phyloP scores from a whole-genome alignment of 2,329 filamentous ascomycete genomes.

The Colletotrichum ledebouriae region DNA sequence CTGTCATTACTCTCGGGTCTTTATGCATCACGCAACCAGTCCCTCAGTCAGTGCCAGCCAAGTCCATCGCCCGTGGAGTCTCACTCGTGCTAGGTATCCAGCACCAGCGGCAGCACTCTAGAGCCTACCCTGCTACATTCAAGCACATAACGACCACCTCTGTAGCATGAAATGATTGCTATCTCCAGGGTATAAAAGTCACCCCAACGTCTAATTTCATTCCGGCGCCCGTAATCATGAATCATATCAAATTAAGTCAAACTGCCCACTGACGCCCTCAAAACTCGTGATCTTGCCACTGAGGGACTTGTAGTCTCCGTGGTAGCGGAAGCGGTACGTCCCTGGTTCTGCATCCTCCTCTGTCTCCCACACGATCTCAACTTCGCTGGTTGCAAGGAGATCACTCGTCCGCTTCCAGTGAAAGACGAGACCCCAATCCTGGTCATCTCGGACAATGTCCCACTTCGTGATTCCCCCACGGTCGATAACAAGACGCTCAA shows the following conservation, averaged over 20 bases:
- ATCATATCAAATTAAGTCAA: conserved; percentile 49
- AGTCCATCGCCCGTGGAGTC: too few relatives aligned
- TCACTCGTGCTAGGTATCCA: too few relatives aligned
- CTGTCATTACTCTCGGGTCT: too few relatives aligned
- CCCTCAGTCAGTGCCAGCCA: too few relatives aligned
- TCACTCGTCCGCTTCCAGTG: conserved; percentile 81
- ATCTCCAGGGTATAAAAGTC: conserved; percentile 7
- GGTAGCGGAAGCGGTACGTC: conserved; percentile 83
- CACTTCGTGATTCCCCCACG: conserved; percentile 59
- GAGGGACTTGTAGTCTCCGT: conserved; percentile 80
- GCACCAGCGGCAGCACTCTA: too few relatives aligned
- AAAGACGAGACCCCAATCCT: conserved; percentile 86
- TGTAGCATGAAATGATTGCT: too few relatives aligned
- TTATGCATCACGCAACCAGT: too few relatives aligned
- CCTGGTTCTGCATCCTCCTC: conserved; percentile 71
- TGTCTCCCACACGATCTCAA: conserved; percentile 83
- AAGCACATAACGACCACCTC: background rate
- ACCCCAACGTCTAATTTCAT: background rate
- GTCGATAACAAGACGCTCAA: conserved; percentile 71
- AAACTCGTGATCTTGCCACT: conserved; percentile 76
- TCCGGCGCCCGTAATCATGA: background rate
- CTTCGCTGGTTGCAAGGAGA: conserved; percentile 80
- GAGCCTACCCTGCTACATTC: background rate
- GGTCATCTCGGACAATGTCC: conserved; percentile 78
- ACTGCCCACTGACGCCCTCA: conserved; percentile 72